Evolutionary conservation across 2,329 filamentous ascomycete genomes (phyloP).

Genomic region (Furcasterigmium furcatum): DNA sequence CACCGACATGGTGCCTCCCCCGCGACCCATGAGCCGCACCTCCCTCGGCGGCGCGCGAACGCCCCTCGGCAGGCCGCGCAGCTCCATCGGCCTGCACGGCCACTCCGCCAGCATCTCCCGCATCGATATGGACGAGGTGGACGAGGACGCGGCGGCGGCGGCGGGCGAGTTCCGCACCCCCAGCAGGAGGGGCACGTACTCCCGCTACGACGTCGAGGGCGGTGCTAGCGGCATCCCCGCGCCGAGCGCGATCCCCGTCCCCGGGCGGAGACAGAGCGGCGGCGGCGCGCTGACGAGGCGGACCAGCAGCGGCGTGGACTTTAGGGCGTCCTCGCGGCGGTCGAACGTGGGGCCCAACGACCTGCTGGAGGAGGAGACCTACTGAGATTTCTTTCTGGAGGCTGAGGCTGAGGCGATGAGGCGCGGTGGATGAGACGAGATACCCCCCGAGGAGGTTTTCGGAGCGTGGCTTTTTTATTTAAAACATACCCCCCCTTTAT

Average conservation of each 20-base stretch:
- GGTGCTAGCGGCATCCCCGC: slow-evolving; percentile 34
- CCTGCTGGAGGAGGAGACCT: slow-evolving; percentile 53
- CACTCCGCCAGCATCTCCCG: slow-evolving; percentile 56
- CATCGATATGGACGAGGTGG: slow-evolving; percentile 45
- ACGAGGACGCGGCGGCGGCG: slow-evolving; percentile 38
- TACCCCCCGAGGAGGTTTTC: slow-evolving; percentile 4
- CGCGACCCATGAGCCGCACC: slow-evolving; percentile 63
- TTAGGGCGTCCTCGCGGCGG: slow-evolving; percentile 20
- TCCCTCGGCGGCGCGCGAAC: slow-evolving; percentile 60
- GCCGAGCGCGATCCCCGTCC: slow-evolving; percentile 42
- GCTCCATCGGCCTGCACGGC: slow-evolving; percentile 62
- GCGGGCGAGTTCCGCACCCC: slow-evolving; percentile 44
- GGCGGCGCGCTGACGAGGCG: slow-evolving; percentile 25
- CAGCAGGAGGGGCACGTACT: slow-evolving; percentile 52
- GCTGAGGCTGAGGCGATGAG: not conserved
- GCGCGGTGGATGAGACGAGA: not conserved
- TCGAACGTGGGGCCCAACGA: slow-evolving; percentile 30
- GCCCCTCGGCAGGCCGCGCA: slow-evolving; percentile 66
- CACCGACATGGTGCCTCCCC: slow-evolving; percentile 47
- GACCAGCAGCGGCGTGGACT: slow-evolving; percentile 32
- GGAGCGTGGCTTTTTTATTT: slow-evolving; percentile 4
- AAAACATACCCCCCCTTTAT: not conserved
- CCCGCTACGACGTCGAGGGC: slow-evolving; percentile 40
- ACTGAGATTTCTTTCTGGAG: too few relatives aligned
- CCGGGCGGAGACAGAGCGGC: slow-evolving; percentile 41